Evolutionary conservation across 768 basidiomycete species (phyloP).

Genomic region (Hydnum rufescens): DNA sequence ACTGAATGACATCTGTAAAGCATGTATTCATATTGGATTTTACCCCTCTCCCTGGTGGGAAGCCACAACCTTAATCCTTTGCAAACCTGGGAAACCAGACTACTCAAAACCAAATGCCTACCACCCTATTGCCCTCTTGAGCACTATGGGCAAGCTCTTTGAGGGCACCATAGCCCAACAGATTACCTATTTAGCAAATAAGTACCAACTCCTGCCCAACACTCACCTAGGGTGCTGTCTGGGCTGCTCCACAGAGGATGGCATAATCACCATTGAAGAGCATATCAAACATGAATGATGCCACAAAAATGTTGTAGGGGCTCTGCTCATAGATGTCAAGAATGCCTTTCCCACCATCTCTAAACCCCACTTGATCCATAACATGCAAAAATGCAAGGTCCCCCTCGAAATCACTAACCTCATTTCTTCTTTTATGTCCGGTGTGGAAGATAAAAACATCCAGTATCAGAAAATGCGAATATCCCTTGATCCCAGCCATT

Average conservation of each 20-base stretch:
- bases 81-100: conserved; percentile 21
- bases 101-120: conserved; percentile 21
- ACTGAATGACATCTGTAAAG: neutral
- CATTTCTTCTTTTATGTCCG: too few species aligned
- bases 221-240: neutral
- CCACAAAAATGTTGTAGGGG: neutral
- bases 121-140: conserved; percentile 19
- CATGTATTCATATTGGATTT: conserved; percentile 3
- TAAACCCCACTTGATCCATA: too few species aligned
- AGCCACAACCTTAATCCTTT: conserved; percentile 14
- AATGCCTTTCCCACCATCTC: conserved; percentile 10
- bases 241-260: neutral
- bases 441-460: too few species aligned
- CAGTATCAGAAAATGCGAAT: too few species aligned
- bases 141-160: conserved; percentile 19
- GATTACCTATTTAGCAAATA: neutral
- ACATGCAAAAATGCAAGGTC: too few species aligned
- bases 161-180: conserved; percentile 16
- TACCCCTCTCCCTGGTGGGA: conserved; percentile 5
- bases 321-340: neutral
- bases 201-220: neutral
- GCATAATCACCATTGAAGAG: neutral
- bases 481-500: too few species aligned
- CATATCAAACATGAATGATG: neutral
- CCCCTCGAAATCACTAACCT: too few species aligned